Conservation (phyloP, 163 green algal genomes). For the Chlorella variabilis region DNA sequence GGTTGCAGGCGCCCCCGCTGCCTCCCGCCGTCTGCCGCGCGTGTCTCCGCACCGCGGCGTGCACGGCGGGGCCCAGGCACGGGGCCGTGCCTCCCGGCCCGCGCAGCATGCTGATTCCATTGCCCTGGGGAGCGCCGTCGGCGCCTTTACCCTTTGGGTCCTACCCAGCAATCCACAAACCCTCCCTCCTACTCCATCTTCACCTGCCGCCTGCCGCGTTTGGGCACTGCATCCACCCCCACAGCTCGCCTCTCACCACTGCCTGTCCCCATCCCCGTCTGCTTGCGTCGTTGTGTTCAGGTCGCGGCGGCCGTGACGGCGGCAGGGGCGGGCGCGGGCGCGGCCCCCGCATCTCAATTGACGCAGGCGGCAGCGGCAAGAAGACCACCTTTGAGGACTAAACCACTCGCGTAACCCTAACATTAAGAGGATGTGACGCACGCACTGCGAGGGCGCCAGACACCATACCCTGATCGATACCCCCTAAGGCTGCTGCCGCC, state of each 20-base stretch:
- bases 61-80: constrained; percentile 18
- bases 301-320: constrained; percentile 52
- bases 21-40: constrained; percentile 16
- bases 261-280: no score
- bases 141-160: constrained; percentile 64
- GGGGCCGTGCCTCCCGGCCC: constrained; percentile 39
- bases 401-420: not conserved
- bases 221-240: not conserved
- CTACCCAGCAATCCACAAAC: constrained; percentile 70
- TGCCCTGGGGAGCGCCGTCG: constrained; percentile 69
- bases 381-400: constrained; percentile 80
- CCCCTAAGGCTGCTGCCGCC: no score
- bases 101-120: constrained; percentile 71
- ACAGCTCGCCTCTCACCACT: not conserved
- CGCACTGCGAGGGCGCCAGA: no score
- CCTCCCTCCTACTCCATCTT: not conserved
- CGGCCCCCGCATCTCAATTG: constrained; percentile 74
- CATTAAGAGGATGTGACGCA: no score
- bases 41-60: constrained; percentile 14
- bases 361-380: constrained; percentile 68
- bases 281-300: not conserved
- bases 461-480: no score
- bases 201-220: not conserved
- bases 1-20: constrained; percentile 46
- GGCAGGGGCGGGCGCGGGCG: constrained; percentile 54